phyloP scores from a whole-genome alignment of 2,329 filamentous ascomycete species.

The Curvularia sp. region DNA sequence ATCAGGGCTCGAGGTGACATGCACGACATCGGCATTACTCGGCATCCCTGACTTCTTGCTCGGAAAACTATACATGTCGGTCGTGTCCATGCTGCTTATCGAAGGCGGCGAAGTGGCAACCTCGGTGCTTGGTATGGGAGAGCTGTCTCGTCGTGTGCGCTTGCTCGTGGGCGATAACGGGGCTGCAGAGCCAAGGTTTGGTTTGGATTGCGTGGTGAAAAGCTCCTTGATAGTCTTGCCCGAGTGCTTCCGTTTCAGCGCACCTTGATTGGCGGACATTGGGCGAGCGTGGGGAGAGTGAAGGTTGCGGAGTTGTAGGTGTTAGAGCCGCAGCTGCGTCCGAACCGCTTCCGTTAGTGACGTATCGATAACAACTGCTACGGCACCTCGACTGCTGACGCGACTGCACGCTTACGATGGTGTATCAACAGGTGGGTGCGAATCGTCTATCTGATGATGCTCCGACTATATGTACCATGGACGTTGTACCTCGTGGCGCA shows the following conservation, averaged over 20 bases:
- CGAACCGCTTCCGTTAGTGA: constrained; percentile 22
- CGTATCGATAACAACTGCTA: constrained; percentile 22
- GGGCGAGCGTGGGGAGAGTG: constrained; percentile 25
- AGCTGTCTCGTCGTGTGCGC: constrained; percentile 41
- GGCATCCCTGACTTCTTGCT: constrained; percentile 36
- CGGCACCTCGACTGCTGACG: background rate
- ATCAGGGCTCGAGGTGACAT: constrained; percentile 48
- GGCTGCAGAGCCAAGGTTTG: constrained; percentile 33
- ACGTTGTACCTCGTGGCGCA: constrained; percentile 10
- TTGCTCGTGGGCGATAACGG: constrained; percentile 43
- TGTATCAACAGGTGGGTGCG: background rate
- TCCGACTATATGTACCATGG: background rate
- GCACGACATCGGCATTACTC: constrained; percentile 32
- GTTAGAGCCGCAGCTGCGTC: constrained; percentile 38
- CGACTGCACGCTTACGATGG: background rate
- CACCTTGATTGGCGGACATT: constrained; percentile 45
- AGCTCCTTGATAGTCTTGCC: constrained; percentile 47
- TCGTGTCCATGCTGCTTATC: constrained; percentile 37
- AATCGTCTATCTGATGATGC: background rate
- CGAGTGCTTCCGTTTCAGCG: constrained; percentile 50
- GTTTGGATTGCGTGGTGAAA: constrained; percentile 48
- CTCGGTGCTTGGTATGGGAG: constrained; percentile 21
- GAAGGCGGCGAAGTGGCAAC: constrained; percentile 20
- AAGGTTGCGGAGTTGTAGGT: constrained; percentile 26
- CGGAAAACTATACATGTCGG: constrained; percentile 48